These are phyloP conservation scores for Paramecium tetraurelia DNA, from an alignment of 73 alveolate genomes.

Conservation along the genomic window DNA sequence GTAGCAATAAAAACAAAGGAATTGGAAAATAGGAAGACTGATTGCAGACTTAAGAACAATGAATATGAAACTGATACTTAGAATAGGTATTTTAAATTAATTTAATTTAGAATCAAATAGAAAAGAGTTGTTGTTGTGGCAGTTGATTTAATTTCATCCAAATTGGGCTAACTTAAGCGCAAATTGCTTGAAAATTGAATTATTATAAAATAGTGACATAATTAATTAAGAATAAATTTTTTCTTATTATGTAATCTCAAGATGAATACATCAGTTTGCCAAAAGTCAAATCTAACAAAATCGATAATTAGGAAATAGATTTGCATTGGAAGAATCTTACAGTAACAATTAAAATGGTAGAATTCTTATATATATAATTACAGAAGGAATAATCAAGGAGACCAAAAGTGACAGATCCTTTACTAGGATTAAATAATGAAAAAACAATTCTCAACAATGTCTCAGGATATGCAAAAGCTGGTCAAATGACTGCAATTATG, in stretches of 20 bases:
- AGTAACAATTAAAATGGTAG: neutral
- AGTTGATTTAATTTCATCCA: conserved; percentile 45
- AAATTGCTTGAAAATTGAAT: conserved; percentile 32
- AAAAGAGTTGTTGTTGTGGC: conserved; percentile 7
- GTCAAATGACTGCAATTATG: conserved; percentile 57
- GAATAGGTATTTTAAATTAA: neutral
- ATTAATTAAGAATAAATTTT: neutral
- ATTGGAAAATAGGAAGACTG: neutral
- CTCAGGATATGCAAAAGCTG: conserved; percentile 53
- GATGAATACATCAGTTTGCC: neutral
- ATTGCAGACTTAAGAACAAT: conserved; percentile 24
- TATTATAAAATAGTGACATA: neutral
- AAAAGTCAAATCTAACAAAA: neutral
- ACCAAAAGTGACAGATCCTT: neutral
- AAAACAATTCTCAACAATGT: conserved; percentile 13
- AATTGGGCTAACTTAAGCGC: conserved; percentile 20
- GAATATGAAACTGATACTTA: conserved; percentile 15
- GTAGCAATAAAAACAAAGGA: conserved; percentile 5
- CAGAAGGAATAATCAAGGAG: neutral
- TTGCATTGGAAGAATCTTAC: neutral
- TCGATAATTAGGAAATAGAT: neutral
- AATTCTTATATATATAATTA: neutral
- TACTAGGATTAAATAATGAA: neutral
- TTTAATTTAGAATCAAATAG: neutral
- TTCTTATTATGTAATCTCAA: neutral